phyloP scores from a whole-genome alignment of 1,284 basidiomycete genomes.

The Pseudozyma pruni region DNA sequence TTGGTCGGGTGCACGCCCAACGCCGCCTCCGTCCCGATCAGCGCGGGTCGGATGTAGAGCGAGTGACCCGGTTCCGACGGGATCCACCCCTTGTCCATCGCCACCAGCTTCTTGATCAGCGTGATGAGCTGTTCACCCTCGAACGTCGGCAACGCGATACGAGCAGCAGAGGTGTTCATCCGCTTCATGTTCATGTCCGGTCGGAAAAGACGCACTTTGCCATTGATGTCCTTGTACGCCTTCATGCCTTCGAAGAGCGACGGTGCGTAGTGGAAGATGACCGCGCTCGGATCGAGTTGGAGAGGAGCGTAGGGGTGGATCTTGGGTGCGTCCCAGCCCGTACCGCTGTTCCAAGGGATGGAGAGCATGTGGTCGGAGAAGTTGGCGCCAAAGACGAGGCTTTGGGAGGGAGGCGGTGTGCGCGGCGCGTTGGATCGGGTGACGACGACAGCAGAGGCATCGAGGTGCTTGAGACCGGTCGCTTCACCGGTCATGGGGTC shows the following conservation, averaged over 20 bases:
- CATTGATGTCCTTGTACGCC: conserved; percentile 84
- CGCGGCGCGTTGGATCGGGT: conserved; percentile 35
- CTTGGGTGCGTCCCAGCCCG: conserved; percentile 84
- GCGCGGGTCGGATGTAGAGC: conserved; percentile 83
- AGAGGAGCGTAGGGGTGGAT: conserved; percentile 86
- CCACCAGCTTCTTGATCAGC: conserved; percentile 88
- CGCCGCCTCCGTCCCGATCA: conserved; percentile 89
- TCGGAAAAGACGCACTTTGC: conserved; percentile 86
- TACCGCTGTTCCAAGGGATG: conserved; percentile 78
- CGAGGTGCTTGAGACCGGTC: conserved; percentile 43
- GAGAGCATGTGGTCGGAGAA: conserved; percentile 92
- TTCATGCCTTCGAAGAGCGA: conserved; percentile 95
- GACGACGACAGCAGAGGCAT: conserved; percentile 42
- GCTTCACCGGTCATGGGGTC: conserved; percentile 64
- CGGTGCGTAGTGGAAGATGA: conserved; percentile 91
- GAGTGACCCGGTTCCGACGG: conserved; percentile 89
- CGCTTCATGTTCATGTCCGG: conserved; percentile 97
- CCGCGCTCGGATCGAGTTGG: conserved; percentile 81
- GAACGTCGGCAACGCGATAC: conserved; percentile 82
- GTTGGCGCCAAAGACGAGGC: conserved; percentile 71
- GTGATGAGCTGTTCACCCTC: conserved; percentile 81
- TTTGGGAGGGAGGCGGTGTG: conserved; percentile 41
- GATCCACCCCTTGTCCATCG: conserved; percentile 90
- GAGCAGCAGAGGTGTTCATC: conserved; percentile 75
- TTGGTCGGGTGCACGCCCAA: conserved; percentile 88